A percentile compares a stretch with the other conserved stretches of the same genome.
Conservation (phyloP, 441 rosid genomes). For the Jatropha multifida region DNA sequence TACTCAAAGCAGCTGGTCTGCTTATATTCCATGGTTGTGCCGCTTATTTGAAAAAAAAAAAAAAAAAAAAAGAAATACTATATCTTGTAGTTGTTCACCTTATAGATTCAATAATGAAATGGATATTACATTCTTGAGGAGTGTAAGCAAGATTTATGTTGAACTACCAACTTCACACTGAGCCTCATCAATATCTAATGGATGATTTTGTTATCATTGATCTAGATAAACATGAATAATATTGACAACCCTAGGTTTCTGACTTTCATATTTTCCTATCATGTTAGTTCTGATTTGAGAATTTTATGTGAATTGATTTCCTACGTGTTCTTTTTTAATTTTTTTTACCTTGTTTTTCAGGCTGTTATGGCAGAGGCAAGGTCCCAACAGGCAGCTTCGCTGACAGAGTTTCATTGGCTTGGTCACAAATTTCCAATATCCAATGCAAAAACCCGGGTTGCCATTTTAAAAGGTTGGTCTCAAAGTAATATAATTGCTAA, state of each 20-base stretch:
- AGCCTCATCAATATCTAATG: not conserved
- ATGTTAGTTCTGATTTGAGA: not conserved
- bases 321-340: not conserved
- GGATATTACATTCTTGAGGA: not conserved
- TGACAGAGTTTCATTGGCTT: conserved; percentile 96
- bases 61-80: not conserved
- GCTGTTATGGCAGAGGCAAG: conserved; percentile 84
- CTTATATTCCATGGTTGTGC: not conserved
- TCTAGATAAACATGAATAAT: not conserved
- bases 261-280: not conserved
- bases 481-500: not conserved
- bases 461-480: conserved; percentile 60
- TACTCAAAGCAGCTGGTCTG: not conserved
- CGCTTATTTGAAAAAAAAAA: conserved; percentile 3
- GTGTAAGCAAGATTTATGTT: not conserved
- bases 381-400: conserved; percentile 78
- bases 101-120: not conserved
- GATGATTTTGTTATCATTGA: not conserved
- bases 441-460: conserved; percentile 82
- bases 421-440: conserved; percentile 90
- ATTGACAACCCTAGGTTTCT: not conserved
- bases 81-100: not conserved
- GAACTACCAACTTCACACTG: not conserved
- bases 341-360: conserved; percentile 36
- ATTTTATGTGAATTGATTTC: not conserved